phyloP scores from a whole-genome alignment of 106 monocot species.

The Narthecium ossifragum region DNA sequence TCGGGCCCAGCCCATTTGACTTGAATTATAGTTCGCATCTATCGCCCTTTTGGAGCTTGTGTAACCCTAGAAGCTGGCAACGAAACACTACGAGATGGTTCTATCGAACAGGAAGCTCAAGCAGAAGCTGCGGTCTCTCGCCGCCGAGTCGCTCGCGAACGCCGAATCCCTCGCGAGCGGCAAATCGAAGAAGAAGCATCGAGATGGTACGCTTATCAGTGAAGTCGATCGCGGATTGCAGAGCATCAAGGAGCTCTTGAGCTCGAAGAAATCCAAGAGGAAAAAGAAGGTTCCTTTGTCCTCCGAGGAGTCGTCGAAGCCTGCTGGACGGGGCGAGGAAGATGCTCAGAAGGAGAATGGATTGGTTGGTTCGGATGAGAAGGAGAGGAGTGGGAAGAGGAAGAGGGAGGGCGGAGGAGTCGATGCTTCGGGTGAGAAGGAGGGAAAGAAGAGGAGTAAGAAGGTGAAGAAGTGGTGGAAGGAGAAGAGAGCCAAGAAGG shows the following conservation, averaged over 20 bases:
- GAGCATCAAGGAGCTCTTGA: constrained; percentile 39
- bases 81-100: no score
- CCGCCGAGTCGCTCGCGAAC: constrained; percentile 28
- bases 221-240: constrained; percentile 16
- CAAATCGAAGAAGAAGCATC: no score
- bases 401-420: constrained; percentile 14
- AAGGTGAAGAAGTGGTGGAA: constrained; percentile 5
- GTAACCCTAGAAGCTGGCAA: no score
- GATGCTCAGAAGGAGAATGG: constrained; percentile 1
- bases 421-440: constrained; percentile 6
- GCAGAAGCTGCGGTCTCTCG: constrained; percentile 46
- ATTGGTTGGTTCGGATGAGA: background rate
- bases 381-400: constrained; percentile 10
- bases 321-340: background rate
- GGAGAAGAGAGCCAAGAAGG: constrained; percentile 9
- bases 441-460: constrained; percentile 15
- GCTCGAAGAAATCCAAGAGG: constrained; percentile 22
- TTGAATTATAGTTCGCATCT: no score
- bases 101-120: constrained; percentile 86
- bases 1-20: no score
- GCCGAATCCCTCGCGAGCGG: constrained; percentile 4
- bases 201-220: no score
- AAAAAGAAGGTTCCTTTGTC: constrained; percentile 12
- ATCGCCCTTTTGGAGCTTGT: no score
- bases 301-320: constrained; percentile 5